phyloP scores from a whole-genome alignment of 2,329 filamentous ascomycete species.

The Fusarium ramigenum region DNA sequence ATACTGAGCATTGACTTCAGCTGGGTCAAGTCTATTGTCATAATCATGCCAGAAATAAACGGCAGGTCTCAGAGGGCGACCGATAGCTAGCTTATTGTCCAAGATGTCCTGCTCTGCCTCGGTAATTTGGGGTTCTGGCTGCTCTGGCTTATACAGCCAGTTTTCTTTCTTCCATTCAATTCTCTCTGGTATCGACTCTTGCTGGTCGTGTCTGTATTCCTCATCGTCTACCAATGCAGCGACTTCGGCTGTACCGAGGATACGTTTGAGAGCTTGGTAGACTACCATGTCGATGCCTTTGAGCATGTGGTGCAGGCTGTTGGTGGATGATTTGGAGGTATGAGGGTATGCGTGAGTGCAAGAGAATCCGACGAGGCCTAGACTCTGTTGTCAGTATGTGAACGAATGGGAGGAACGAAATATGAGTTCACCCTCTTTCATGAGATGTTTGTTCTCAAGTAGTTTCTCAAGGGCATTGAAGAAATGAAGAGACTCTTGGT shows the following conservation, averaged over 20 bases:
- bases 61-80: fast-evolving
- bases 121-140: neutral
- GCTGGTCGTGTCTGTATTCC: neutral
- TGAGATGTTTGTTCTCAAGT: neutral
- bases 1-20: too few species aligned
- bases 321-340: conserved; percentile 35
- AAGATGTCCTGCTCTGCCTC: neutral
- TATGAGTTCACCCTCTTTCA: neutral
- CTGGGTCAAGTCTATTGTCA: neutral
- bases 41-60: neutral
- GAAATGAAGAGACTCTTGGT: conserved; percentile 22
- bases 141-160: too few species aligned
- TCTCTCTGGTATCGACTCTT: neutral
- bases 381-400: fast-evolving
- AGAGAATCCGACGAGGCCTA: conserved; percentile 53
- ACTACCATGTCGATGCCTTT: conserved; percentile 59
- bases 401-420: too few species aligned
- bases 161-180: neutral
- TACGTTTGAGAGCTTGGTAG: conserved; percentile 43
- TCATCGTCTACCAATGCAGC: neutral
- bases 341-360: conserved; percentile 61
- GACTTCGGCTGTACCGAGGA: neutral
- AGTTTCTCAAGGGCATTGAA: conserved; percentile 6
- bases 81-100: neutral
- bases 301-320: conserved; percentile 48